Evolutionary conservation across 2,329 filamentous ascomycete genomes (phyloP).

Genomic region (Botryotinia calthae): DNA sequence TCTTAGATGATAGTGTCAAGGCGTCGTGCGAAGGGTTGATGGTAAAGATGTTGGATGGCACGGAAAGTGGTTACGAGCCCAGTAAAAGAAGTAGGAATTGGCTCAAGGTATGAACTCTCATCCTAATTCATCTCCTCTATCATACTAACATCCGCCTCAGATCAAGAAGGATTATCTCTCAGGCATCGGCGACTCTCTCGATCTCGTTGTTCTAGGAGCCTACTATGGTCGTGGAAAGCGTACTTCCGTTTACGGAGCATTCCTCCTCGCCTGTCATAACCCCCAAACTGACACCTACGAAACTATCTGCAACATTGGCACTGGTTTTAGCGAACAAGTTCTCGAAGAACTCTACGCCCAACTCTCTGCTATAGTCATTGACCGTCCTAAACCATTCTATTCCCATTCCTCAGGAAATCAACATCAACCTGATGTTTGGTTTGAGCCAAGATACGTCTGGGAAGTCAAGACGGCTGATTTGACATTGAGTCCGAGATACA

Average conservation of each 20-base stretch:
- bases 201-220: slow-evolving; percentile 91
- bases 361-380: slow-evolving; percentile 76
- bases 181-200: slow-evolving; percentile 90
- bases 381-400: slow-evolving; percentile 92
- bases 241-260: slow-evolving; percentile 92
- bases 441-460: slow-evolving; percentile 93
- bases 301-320: slow-evolving; percentile 97
- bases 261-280: slow-evolving; percentile 94
- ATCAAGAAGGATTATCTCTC: slow-evolving; percentile 98
- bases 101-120: slow-evolving; percentile 70
- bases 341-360: slow-evolving; percentile 81
- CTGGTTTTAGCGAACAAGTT: slow-evolving; percentile 90
- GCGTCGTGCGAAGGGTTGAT: slow-evolving; percentile 95
- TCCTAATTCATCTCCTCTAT: neutral
- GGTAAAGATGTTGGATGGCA: slow-evolving; percentile 98
- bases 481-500: slow-evolving; percentile 88
- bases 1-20: slow-evolving; percentile 93
- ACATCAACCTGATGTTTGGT: slow-evolving; percentile 98
- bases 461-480: slow-evolving; percentile 96
- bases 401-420: slow-evolving; percentile 78
- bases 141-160: slow-evolving; percentile 43
- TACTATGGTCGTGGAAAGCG: slow-evolving; percentile 95
- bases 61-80: slow-evolving; percentile 91
- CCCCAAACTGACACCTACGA: slow-evolving; percentile 77
- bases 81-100: slow-evolving; percentile 96